Percentiles rank a stretch among this genome's conserved stretches.
Evolutionary conservation across 2,329 filamentous ascomycete species (phyloP).

Genomic region (Graphium sp.): DNA sequence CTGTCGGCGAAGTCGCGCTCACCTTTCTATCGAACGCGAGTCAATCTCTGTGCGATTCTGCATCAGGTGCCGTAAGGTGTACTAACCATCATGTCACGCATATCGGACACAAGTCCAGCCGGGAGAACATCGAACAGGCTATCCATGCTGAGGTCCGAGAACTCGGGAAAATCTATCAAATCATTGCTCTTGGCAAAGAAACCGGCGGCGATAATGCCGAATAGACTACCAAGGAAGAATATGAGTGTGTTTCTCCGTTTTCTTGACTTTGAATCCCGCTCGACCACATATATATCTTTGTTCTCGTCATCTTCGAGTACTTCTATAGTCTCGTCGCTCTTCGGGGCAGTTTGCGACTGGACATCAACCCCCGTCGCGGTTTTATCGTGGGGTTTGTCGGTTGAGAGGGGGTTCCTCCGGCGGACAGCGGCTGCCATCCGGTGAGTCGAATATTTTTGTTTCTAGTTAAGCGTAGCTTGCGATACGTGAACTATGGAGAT

Average conservation of each 20-base stretch:
- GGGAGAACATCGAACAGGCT: constrained; percentile 76
- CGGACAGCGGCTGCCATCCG: too few relatives aligned
- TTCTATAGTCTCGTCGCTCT: too few relatives aligned
- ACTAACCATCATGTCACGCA: constrained; percentile 66
- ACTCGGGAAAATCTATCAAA: constrained; percentile 62
- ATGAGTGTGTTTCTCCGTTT: constrained; percentile 70
- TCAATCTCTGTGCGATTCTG: too few relatives aligned
- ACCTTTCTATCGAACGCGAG: constrained; percentile 39
- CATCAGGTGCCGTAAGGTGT: too few relatives aligned
- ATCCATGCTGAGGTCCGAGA: constrained; percentile 65
- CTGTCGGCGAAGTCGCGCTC: constrained; percentile 70
- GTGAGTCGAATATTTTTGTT: too few relatives aligned
- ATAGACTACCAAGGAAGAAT: constrained; percentile 77
- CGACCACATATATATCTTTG: constrained; percentile 21
- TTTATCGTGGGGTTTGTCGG: too few relatives aligned
- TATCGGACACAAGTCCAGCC: constrained; percentile 69
- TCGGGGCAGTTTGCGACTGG: too few relatives aligned
- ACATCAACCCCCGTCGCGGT: too few relatives aligned
- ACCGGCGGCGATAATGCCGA: constrained; percentile 73
- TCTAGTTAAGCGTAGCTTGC: too few relatives aligned
- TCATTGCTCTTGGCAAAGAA: constrained; percentile 85
- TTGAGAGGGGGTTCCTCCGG: too few relatives aligned
- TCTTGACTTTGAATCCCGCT: constrained; percentile 29
- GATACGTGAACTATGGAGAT: too few relatives aligned
- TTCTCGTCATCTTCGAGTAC: background rate